These are phyloP conservation scores for Fistulinella prunicolor DNA, from an alignment of 768 basidiomycete species.

Conservation along the genomic window DNA sequence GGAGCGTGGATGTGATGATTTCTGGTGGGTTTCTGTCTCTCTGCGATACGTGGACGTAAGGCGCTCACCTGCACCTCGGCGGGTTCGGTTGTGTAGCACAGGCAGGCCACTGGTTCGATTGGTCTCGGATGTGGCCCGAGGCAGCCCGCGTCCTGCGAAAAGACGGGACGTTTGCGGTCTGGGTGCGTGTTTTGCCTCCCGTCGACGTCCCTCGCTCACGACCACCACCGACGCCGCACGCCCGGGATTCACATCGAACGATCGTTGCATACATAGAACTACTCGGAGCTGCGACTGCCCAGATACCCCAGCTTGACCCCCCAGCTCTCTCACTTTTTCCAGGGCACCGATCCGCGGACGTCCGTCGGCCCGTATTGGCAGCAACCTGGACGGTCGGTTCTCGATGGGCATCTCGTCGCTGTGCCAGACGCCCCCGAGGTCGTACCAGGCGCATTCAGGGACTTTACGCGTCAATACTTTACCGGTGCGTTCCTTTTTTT, in stretches of 20 bases:
- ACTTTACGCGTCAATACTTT: constrained; percentile 55
- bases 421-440: constrained; percentile 53
- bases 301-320: constrained; percentile 55
- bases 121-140: constrained; percentile 68
- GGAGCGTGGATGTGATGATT: constrained; percentile 64
- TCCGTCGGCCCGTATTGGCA: constrained; percentile 76
- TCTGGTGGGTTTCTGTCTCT: constrained; percentile 45
- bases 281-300: constrained; percentile 73
- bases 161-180: constrained; percentile 67
- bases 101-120: constrained; percentile 84
- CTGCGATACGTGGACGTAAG: too few relatives aligned
- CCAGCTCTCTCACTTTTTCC: constrained; percentile 59
- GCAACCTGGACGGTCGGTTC: constrained; percentile 73
- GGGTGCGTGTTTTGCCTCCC: constrained; percentile 45
- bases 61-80: too few relatives aligned
- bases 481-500: constrained; percentile 41
- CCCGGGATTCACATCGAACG: not conserved
- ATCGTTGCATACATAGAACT: constrained; percentile 37
- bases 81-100: constrained; percentile 47
- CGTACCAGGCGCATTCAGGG: constrained; percentile 33
- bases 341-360: constrained; percentile 50
- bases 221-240: too few relatives aligned
- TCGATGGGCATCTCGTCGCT: constrained; percentile 66
- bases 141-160: constrained; percentile 53
- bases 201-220: not conserved